Base-by-base conservation (phyloP, 306 rosid genomes). In the Fagus sylvatica region DNA sequence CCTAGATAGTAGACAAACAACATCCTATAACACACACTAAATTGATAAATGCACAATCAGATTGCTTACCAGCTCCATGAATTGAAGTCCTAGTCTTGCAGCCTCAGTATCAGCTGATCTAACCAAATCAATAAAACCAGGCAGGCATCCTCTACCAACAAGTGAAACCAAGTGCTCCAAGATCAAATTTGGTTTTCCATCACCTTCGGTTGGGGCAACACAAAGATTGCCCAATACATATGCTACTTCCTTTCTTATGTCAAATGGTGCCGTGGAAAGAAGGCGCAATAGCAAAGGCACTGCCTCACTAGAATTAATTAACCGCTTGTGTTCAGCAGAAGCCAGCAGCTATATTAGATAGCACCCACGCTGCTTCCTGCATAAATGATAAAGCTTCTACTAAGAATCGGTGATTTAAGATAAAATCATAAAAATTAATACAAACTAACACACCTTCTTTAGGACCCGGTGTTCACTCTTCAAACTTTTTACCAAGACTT, bases 341-440 rank as follows among this genome's bases (percentile, higher is more conserved):
- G n/a, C 96, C 96, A 9, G 97, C 93, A 49, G 97, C 99, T 56
- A 93, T 81, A 84, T 96, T 96, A 73, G 98, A 93, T 43, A 96
- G 87, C 68, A 88, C 97, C 98, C 99, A 96, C 22, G 98, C 88
- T 75, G 98, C 93, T 89, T 96, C 98, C 99, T 96, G 79, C 79
- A 75, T 73, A 46, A 68, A 72, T 65, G 62, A 68, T 46, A 71
- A 69, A 57, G 51, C 65, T 78, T 67, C 30, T n/a, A 56, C 51
- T 75, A 41, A 82, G 86, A 59, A 64, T 1, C 7, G 13, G 34
- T 81, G 34, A 65, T 39, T 51, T 71, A 77, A 78, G 59, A 54
- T 76, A 76, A 54, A 70, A 62, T 28, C 32, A 51, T 37, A 61
- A 67, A 79, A 43, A 42, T 19, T 32, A 54, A 71, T 28, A 68